Conservation (phyloP, 306 rosid genomes). For the Datisca glomerata region DNA sequence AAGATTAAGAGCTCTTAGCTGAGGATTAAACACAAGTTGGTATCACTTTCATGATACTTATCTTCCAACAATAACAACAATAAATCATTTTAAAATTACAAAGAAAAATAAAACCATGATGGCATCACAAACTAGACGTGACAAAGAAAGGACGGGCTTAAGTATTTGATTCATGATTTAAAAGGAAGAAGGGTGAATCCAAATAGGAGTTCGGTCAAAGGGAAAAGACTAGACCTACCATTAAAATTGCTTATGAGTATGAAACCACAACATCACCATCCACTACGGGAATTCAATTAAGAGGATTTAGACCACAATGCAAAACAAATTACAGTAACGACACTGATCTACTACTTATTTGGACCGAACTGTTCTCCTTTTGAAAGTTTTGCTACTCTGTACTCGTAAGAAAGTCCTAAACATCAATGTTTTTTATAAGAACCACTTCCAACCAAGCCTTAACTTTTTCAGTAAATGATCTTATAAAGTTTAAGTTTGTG, state of each 20-base stretch:
- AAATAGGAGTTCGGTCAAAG: too few species aligned
- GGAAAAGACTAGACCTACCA: slow-evolving; percentile 27
- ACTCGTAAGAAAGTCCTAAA: slow-evolving; percentile 29
- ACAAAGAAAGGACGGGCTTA: too few species aligned
- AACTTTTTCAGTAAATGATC: too few species aligned
- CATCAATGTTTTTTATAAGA: too few species aligned
- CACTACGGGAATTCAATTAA: slow-evolving; percentile 35
- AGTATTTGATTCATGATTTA: too few species aligned
- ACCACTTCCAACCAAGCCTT: too few species aligned
- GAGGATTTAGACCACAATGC: slow-evolving; percentile 31
- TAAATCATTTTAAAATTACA: not conserved
- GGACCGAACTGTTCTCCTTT: slow-evolving; percentile 33
- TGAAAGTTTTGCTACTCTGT: slow-evolving; percentile 20
- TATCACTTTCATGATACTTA: slow-evolving; percentile 27
- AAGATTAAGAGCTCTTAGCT: slow-evolving; percentile 34
- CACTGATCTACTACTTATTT: slow-evolving; percentile 30
- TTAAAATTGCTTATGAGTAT: slow-evolving; percentile 33
- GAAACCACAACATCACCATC: slow-evolving; percentile 28
- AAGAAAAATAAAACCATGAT: too few species aligned
- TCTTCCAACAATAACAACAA: slow-evolving; percentile 14
- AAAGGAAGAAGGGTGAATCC: too few species aligned
- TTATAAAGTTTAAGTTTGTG: too few species aligned
- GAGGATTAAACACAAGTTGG: slow-evolving; percentile 26
- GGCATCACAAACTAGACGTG: too few species aligned
- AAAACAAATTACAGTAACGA: too few species aligned